Conservation (phyloP, 345 rosid genomes). For the Eucalyptus fibrosa region DNA sequence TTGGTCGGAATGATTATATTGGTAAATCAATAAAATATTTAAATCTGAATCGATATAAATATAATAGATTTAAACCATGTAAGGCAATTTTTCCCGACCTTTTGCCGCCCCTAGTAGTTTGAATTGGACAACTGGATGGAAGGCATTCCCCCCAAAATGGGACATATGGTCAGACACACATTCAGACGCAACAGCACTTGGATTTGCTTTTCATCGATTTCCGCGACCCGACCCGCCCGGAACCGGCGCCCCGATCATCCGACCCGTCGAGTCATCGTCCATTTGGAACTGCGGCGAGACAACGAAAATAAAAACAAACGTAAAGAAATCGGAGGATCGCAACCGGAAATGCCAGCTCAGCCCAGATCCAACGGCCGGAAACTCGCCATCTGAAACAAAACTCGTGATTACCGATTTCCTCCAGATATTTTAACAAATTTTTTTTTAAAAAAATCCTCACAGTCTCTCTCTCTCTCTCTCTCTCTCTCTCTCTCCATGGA, state of each 20-base stretch:
- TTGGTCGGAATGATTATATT: fast-evolving
- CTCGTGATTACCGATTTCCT: not conserved
- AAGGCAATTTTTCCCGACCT: not conserved
- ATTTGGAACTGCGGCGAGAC: not conserved
- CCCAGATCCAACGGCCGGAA: not conserved
- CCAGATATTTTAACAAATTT: not conserved
- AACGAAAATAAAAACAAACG: not conserved
- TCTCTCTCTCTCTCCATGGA: conserved; percentile 31
- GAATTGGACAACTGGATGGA: not conserved
- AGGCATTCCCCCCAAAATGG: not conserved
- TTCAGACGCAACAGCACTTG: not conserved
- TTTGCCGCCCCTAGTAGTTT: not conserved
- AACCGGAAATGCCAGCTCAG: not conserved
- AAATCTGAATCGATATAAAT: fast-evolving
- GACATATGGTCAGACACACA: not conserved
- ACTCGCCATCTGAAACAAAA: not conserved
- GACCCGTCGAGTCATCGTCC: not conserved
- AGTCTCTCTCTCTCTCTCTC: not conserved
- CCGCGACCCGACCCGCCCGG: not conserved
- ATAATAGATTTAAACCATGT: no score
- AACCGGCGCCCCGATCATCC: not conserved
- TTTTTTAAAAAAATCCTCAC: not conserved
- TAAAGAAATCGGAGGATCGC: not conserved
- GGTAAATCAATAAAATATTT: fast-evolving
- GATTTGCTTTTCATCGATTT: not conserved